Conservation (phyloP, 2,329 filamentous ascomycete genomes). For the Amesomyces nigricolor region DNA sequence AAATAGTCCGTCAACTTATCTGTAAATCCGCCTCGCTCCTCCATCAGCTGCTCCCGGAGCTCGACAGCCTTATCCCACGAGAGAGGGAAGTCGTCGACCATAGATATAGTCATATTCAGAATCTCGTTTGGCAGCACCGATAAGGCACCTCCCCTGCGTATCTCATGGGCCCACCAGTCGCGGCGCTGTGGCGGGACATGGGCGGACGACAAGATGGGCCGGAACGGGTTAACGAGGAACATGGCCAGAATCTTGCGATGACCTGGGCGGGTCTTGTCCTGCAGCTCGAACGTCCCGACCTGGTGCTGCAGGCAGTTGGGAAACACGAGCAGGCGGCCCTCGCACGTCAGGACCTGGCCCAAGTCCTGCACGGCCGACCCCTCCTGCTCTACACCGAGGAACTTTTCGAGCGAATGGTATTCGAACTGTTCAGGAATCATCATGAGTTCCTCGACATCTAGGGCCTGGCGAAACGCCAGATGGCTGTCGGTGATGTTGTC, state of each 20-base stretch:
- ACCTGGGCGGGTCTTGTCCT: constrained; percentile 47
- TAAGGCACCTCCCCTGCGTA: constrained; percentile 5
- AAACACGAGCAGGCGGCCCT: constrained; percentile 49
- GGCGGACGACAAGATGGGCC: constrained; percentile 34
- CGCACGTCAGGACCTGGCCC: constrained; percentile 42
- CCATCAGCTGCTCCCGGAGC: constrained; percentile 24
- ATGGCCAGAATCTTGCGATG: constrained; percentile 56
- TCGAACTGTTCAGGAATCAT: constrained; percentile 33
- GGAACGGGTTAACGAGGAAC: constrained; percentile 57
- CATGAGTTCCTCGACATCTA: constrained; percentile 29
- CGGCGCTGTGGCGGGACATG: constrained; percentile 16
- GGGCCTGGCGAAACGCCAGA: constrained; percentile 45
- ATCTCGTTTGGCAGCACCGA: constrained; percentile 27
- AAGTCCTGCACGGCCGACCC: constrained; percentile 37
- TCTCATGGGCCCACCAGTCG: constrained; percentile 19
- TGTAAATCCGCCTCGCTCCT: constrained; percentile 18
- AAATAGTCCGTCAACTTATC: not conserved
- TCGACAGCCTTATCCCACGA: constrained; percentile 25
- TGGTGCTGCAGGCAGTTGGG: constrained; percentile 50
- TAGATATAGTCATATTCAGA: constrained; percentile 23
- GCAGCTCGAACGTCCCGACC: constrained; percentile 47
- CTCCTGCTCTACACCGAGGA: constrained; percentile 35
- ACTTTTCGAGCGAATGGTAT: constrained; percentile 30
- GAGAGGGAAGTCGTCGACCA: constrained; percentile 26
- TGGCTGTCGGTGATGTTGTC: constrained; percentile 52